Evolutionary conservation across 202 grass and related monocot species (phyloP), one percentile per base, ranked within the genome.

Genomic region (Setaria italica): DNA sequence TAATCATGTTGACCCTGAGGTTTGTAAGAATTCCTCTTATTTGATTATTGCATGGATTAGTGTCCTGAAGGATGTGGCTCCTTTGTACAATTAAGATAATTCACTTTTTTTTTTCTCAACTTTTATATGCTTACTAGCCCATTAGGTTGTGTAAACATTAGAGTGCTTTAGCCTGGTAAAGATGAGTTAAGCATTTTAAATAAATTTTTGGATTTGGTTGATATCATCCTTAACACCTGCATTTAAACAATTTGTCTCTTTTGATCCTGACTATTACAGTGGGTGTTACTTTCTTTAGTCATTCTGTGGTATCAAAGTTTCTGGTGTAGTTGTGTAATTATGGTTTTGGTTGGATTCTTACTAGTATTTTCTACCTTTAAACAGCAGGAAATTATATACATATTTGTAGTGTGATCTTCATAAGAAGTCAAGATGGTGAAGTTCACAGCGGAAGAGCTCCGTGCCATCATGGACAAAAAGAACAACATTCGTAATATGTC

Each of bases 351-450:
- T 20, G 16, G 16, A 53, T 79, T 72, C 68, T 67, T 6, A 80
- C 7, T 12, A 37, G 7, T 6, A 30, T 29, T 14, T 14, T 66
- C 11, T 20, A 54, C 16, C 11, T 72, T 86, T 12, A 4, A 69
- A 81, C 30, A 47, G 21, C 41, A 85, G 73, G 80, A 62, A 78
- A 56, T 11, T 19, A 64, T 19, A 85, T 68, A 12, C 37, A 75
- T 29, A 53, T 89, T 82, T 74, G 62, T 73, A 17, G 37, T 34
- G 46, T 82, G 77, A 92, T 65, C 42, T 76, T 77, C 48, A 72
- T 80, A 76, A 81, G 54, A 39, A 86, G 88, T 82, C 90, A 91
- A 93, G 79, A 95, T 93, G 94, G 91, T 95, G 82, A 95, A 93
- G 91, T 95, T 95, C 84, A 95, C 90, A 19, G 90, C 25, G 5